Base-by-base conservation (phyloP, 2,329 filamentous ascomycete genomes). In the Penicillium sp. region DNA sequence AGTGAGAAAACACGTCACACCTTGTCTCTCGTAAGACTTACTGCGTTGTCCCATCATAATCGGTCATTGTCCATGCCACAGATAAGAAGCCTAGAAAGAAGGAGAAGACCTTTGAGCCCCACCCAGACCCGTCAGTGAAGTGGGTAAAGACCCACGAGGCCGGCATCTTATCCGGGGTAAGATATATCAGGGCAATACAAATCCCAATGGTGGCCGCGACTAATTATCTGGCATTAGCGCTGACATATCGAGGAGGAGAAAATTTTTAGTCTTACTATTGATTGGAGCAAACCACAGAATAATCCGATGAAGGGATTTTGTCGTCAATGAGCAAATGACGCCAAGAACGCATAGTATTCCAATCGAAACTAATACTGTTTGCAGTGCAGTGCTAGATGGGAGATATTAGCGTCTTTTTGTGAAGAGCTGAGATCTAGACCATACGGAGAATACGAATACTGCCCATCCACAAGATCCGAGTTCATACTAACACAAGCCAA, bases 31-130 rank as follows among this genome's bases (percentile, higher is more conserved):
- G n/a, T 4, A 39, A 39, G 29, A 48, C 78, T 69, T 73, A 83
- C 81, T 88, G 86, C 6, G 85, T 87, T 11, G 86, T 88, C 46
- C 82, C 85, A 63, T 88, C 85, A 67, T 87, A 88, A 67, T 87
- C 85, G 6, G 85, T 88, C 85, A 88, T 87, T n/a, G 84, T 86
- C 72, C 73, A 77, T 43, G 74, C 72, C 9, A 78, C 72, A 11
- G 67, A 69, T 44, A 78, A 74, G 49, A 76, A 83, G 55, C 83
- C 84, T 7, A 88, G 75, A 10, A 88, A 76, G 63, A 87, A 88
- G 0, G 85, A 87, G 61, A 87, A 87, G 3, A 78, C 76, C 61
- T 80, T 83, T 22, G 79, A 84, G 11, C 81, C 81, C 84, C 85
- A 88, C 26, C 85, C 85, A 10, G 85, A 87, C 49, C 83, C 83